Conservation (phyloP, 2,329 filamentous ascomycete species). For the Colletotrichum chlorophyti region DNA sequence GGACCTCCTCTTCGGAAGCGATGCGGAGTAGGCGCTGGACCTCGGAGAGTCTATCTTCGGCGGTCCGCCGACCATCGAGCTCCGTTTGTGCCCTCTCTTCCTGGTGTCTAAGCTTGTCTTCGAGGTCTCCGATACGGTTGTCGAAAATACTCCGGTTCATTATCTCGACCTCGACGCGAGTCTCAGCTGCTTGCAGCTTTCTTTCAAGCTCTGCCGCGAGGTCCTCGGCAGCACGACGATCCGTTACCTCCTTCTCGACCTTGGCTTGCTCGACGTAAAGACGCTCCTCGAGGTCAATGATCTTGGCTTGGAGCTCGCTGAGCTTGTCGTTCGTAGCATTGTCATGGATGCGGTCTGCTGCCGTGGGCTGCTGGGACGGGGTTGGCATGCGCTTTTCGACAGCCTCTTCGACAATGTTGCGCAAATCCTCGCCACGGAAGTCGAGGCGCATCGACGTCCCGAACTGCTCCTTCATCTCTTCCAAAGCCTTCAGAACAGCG, state of each 20-base stretch:
- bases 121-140: conserved; percentile 71
- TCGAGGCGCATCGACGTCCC: conserved; percentile 50
- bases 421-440: conserved; percentile 60
- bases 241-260: conserved; percentile 54
- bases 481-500: conserved; percentile 70
- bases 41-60: conserved; percentile 76
- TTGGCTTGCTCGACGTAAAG: conserved; percentile 55
- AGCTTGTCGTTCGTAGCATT: conserved; percentile 60
- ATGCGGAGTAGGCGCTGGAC: conserved; percentile 73
- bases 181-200: conserved; percentile 63
- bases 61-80: conserved; percentile 65
- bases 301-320: conserved; percentile 64
- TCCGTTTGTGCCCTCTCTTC: conserved; percentile 72
- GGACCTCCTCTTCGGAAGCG: conserved; percentile 75
- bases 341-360: conserved; percentile 37
- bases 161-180: conserved; percentile 65
- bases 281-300: conserved; percentile 66
- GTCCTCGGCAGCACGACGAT: conserved; percentile 61
- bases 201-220: conserved; percentile 58
- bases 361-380: conserved; percentile 38
- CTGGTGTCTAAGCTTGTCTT: conserved; percentile 70
- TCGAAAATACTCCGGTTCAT: conserved; percentile 66
- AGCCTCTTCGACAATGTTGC: conserved; percentile 68
- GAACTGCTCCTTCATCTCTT: conserved; percentile 65
- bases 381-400: conserved; percentile 64